Evolutionary conservation across 2,329 filamentous ascomycete species (phyloP).

Genomic region (Onygenales sp.): DNA sequence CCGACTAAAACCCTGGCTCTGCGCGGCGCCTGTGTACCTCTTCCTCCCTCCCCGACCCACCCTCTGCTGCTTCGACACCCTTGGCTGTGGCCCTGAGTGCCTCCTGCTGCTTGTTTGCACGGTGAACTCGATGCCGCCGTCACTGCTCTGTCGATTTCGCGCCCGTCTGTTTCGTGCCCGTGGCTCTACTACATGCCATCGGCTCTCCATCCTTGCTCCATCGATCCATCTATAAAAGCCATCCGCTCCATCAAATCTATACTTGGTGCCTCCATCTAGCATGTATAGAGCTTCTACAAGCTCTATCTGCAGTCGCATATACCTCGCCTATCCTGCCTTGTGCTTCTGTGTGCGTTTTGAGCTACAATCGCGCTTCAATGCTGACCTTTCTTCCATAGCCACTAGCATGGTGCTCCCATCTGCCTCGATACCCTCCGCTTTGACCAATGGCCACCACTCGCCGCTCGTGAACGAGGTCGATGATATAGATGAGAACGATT

Average conservation of each 20-base stretch:
- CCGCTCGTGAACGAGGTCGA: background rate
- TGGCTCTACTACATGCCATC: slow-evolving; percentile 10
- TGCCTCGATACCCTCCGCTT: slow-evolving; percentile 21
- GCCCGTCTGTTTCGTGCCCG: slow-evolving; percentile 1
- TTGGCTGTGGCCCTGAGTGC: background rate
- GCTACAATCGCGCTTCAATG: slow-evolving; percentile 28
- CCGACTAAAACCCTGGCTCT: slow-evolving; percentile 1
- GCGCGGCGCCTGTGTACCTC: slow-evolving; percentile 2
- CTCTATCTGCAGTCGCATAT: slow-evolving; percentile 25
- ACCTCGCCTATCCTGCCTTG: slow-evolving; percentile 15
- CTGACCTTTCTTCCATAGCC: slow-evolving; percentile 31
- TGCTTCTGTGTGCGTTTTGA: slow-evolving; percentile 13
- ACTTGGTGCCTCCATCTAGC: slow-evolving; percentile 18
- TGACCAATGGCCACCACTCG: slow-evolving; percentile 24
- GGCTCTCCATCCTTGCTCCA: slow-evolving; percentile 22
- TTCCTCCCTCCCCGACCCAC: slow-evolving; percentile 2
- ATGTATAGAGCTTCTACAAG: slow-evolving; percentile 17
- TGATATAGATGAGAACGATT: slow-evolving; percentile 3
- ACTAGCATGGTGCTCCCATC: slow-evolving; percentile 38
- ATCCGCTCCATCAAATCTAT: slow-evolving; percentile 25
- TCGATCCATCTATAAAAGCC: slow-evolving; percentile 30
- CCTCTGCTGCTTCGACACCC: background rate
- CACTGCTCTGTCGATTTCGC: background rate
- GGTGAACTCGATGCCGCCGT: slow-evolving; percentile 1
- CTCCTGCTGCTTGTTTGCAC: background rate